These are phyloP conservation scores for Lipomyces orientalis DNA, from an alignment of 805 yeast genomes.

Conservation along the genomic window DNA sequence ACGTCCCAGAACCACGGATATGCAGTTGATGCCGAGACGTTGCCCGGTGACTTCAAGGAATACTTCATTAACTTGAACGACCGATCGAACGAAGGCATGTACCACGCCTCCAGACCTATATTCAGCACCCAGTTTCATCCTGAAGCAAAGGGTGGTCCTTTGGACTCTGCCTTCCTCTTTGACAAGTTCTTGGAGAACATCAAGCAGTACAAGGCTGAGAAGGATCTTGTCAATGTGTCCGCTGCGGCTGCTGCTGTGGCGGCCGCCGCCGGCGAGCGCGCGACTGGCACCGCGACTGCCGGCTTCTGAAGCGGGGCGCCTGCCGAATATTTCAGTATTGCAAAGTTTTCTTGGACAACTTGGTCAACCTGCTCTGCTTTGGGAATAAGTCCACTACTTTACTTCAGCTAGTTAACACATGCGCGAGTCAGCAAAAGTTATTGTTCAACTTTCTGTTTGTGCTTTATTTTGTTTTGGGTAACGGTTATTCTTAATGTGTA, in stretches of 20 bases:
- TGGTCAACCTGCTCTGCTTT: neutral
- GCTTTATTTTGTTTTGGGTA: neutral
- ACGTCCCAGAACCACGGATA: conserved; percentile 99
- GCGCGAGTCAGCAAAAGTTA: neutral
- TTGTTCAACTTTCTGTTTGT: neutral
- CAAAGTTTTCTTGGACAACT: neutral
- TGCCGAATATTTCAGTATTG: neutral
- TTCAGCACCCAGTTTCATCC: conserved; percentile 99
- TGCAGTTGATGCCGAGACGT: conserved; percentile 86
- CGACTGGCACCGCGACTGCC: neutral
- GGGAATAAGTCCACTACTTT: neutral
- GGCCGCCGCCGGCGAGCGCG: neutral
- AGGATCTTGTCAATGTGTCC: conserved; percentile 1
- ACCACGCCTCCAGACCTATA: conserved; percentile 82
- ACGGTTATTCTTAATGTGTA: neutral
- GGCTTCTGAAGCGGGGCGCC: neutral
- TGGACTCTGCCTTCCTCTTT: conserved; percentile 87
- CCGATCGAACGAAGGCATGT: conserved; percentile 97
- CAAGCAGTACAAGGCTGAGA: conserved; percentile 55
- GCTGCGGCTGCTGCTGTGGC: neutral
- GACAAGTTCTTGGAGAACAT: conserved; percentile 85
- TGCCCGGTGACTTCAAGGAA: conserved; percentile 79
- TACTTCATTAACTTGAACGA: conserved; percentile 93
- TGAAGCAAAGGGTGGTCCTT: conserved; percentile 99
- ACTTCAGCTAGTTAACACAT: neutral